phyloP scores from a whole-genome alignment of 257 asterid genomes.

The Primulina huaijiensis region DNA sequence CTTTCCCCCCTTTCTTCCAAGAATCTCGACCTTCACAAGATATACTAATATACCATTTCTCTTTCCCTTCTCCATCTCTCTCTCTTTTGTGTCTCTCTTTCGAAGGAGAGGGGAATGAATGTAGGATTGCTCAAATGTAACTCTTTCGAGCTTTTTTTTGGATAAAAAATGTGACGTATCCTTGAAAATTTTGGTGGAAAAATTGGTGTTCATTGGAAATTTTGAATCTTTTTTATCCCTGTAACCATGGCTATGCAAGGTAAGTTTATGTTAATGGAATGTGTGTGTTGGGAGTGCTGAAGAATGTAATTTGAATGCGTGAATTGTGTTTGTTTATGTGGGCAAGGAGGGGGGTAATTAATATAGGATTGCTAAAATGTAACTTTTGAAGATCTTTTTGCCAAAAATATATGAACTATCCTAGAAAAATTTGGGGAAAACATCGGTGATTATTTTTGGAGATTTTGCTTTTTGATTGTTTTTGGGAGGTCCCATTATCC shows the following conservation, averaged over 20 bases:
- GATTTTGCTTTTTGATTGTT: too few relatives aligned
- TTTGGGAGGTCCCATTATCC: not conserved
- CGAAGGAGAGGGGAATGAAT: conserved; percentile 33
- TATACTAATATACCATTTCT: conserved; percentile 21
- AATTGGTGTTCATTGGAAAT: not conserved
- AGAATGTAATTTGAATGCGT: too few relatives aligned
- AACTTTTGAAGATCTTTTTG: too few relatives aligned
- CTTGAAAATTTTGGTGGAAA: not conserved
- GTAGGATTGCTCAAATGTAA: conserved; percentile 24
- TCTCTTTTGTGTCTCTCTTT: conserved; percentile 29
- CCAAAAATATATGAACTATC: too few relatives aligned
- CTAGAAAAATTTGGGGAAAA: too few relatives aligned
- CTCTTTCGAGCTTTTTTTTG: not conserved
- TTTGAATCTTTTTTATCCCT: not conserved
- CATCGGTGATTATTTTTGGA: too few relatives aligned
- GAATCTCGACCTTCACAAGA: conserved; percentile 2
- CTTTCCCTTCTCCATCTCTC: conserved; percentile 3
- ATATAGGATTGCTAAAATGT: not conserved
- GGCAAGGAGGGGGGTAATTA: too few relatives aligned
- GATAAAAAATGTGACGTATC: not conserved
- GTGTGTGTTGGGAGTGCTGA: not conserved
- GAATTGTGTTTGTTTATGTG: too few relatives aligned
- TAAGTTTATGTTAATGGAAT: not conserved
- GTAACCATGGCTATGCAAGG: not conserved
- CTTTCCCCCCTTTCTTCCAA: conserved; percentile 10